phyloP scores from a whole-genome alignment of 2,329 filamentous ascomycete species.

The Penicillium sp. region DNA sequence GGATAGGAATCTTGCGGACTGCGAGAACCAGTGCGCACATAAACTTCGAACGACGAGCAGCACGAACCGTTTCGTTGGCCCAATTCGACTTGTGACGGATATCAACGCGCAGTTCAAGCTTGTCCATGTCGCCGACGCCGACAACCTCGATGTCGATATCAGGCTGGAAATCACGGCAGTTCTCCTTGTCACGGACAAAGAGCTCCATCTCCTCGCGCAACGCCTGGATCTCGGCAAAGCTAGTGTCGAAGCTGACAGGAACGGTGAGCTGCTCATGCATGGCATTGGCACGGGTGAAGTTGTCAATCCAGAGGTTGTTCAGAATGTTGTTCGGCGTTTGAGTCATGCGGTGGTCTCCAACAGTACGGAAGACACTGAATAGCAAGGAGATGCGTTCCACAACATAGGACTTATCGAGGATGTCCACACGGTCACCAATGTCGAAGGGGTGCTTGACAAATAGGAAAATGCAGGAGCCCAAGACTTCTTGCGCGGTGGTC shows the following conservation, averaged over 20 bases:
- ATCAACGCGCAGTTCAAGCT: conserved; percentile 73
- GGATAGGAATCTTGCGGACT: conserved; percentile 79
- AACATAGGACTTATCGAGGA: conserved; percentile 61
- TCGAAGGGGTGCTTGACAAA: conserved; percentile 99
- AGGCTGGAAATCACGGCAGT: conserved; percentile 82
- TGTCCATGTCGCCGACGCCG: conserved; percentile 78
- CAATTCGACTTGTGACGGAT: conserved; percentile 92
- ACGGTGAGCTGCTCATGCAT: conserved; percentile 83
- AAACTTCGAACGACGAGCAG: conserved; percentile 82
- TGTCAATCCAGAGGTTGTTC: conserved; percentile 92
- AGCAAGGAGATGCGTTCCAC: conserved; percentile 93
- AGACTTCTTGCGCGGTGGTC: conserved; percentile 83
- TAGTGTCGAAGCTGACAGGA: conserved; percentile 77
- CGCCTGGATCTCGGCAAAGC: conserved; percentile 81
- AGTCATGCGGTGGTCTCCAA: conserved; percentile 70
- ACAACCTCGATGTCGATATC: conserved; percentile 73
- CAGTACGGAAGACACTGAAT: conserved; percentile 83
- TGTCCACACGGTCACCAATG: conserved; percentile 88
- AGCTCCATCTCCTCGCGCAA: conserved; percentile 76
- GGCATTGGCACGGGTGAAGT: conserved; percentile 80
- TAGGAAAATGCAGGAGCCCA: conserved; percentile 97
- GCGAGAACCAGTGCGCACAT: conserved; percentile 88
- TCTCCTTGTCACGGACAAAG: conserved; percentile 78
- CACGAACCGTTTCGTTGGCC: conserved; percentile 78
- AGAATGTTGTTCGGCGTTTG: conserved; percentile 87